Evolutionary conservation across 208 protist species (phyloP).

Genomic region (Naegleria fowleri): DNA sequence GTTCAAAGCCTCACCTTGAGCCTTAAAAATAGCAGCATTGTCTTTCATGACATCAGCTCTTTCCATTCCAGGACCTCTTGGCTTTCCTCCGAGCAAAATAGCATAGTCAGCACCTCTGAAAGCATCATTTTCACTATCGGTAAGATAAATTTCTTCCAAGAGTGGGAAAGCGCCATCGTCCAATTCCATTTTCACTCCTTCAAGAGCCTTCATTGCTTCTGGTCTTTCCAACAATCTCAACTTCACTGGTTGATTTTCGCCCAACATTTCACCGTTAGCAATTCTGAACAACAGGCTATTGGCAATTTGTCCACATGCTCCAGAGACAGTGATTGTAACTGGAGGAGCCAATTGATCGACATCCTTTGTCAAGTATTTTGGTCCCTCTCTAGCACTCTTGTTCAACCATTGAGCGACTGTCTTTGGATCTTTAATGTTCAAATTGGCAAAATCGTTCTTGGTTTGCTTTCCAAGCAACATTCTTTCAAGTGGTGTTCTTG

Average conservation of each 20-base stretch:
- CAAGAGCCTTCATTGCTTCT: constrained; percentile 60
- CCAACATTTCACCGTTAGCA: constrained; percentile 79
- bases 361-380: background rate
- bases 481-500: background rate
- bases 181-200: constrained; percentile 83
- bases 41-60: constrained; percentile 86
- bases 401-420: background rate
- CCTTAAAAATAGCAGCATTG: constrained; percentile 90
- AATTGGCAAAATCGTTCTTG: background rate
- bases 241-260: constrained; percentile 68
- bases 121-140: constrained; percentile 60
- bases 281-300: constrained; percentile 86
- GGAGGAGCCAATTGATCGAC: constrained; percentile 30
- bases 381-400: background rate
- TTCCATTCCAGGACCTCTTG: constrained; percentile 85
- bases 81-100: constrained; percentile 73
- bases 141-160: constrained; percentile 63
- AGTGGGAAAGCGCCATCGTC: constrained; percentile 83
- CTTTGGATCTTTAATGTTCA: constrained; percentile 4
- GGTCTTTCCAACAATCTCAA: constrained; percentile 80
- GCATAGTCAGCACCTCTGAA: constrained; percentile 72
- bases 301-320: constrained; percentile 91
- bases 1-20: constrained; percentile 75
- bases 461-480: constrained; percentile 18
- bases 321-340: constrained; percentile 78